Base-by-base conservation (phyloP, 768 basidiomycete genomes). In the Trametes punicea region DNA sequence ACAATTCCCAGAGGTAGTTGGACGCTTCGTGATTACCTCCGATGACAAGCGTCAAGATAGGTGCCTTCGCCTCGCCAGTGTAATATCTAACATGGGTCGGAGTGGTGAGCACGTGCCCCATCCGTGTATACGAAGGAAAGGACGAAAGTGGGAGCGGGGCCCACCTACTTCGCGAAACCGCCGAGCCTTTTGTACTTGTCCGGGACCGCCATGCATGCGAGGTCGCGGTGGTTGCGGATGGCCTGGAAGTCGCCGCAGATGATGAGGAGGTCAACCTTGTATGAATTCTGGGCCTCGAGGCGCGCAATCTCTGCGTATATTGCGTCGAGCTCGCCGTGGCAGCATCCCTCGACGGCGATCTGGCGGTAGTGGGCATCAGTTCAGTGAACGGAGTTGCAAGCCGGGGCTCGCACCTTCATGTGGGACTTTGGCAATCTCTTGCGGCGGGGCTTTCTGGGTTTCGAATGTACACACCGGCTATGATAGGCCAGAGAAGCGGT, bases 21-120 rank as follows among this genome's bases (percentile, higher is more conserved):
- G 91, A 94, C 1, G 93, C 93, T 72, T 98, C 97, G 69, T 98
- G 97, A 67, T 98, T 98, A 8, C 97, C 97, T 15, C 97, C 97
- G 65, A 98, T 97, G 46, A 98, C 84, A 11, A 99, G 76, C 0
- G 97, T 99, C 68, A 96, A 71, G 4, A 96, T 70, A 0, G 95
- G 93, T 2, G 96, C 94, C n/a, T 62, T 73, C 65, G 77, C 85
- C 66, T 88, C 77, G 1, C 93, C 92, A 1, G 83, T 85, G 66
- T 99, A 98, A 70, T 98, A 99, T 65, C 89, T 91, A 42, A n/a
- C 42, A 34, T 30, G 33, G 2, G 33, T 18, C 23, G 3, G 33
- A 29, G 23, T 23, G 3, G 45, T 7, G 16, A 18, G n/a, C 21
- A 34, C 20, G 13, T 34, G 8, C 27, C 10, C 23, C 15, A 4